Base-by-base conservation (phyloP, 768 basidiomycete species). In the Lactarius indigo region DNA sequence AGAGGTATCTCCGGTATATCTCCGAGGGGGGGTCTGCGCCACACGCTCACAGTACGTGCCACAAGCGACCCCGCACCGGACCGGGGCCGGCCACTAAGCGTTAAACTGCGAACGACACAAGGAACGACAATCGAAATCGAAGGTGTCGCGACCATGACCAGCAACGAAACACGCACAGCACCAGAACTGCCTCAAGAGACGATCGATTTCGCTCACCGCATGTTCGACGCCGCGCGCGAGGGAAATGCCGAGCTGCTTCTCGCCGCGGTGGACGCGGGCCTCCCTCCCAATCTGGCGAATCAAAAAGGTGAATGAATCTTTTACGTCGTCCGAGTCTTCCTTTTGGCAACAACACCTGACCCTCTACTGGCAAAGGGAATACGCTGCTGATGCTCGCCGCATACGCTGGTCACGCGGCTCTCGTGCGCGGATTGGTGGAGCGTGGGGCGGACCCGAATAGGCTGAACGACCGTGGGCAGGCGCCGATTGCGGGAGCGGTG, bases 371-470 rank as follows among this genome's bases (percentile, higher is more conserved):
- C 31, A 72, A 72, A 87, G 91, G 91, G 26, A 92, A 92, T 74
- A 90, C 89, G 5, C 78, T 93, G 7, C 78, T 92, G 61, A 92
- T 92, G 89, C 83, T 91, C 59, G 86, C 88, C 3, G 84, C 90
- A 2, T 92, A 92, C 72, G 77, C 85, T 26, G 90, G 90, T 1
- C 88, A 91, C 70, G 74, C 77, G 0, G 76, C 80, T 2, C 82
- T 89, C 23, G 78, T 84, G 1, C 77, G 78, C 56, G 81, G 80
- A 17, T 81, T 93, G 31, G 75, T 91, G 57, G 71, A 76, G 7
- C 80, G 82, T 39, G 83, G 83, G 2, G 89, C 84, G 44, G 88
- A 92, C 74, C 84, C 86, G 2, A 87, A 91, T 71, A 79, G 85
- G 13, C 72, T 85, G 59, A 93, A 93, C 74, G 89, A 92, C 70